phyloP scores from a whole-genome alignment of 2,329 filamentous ascomycete genomes.

The Trichoderma sp. region DNA sequence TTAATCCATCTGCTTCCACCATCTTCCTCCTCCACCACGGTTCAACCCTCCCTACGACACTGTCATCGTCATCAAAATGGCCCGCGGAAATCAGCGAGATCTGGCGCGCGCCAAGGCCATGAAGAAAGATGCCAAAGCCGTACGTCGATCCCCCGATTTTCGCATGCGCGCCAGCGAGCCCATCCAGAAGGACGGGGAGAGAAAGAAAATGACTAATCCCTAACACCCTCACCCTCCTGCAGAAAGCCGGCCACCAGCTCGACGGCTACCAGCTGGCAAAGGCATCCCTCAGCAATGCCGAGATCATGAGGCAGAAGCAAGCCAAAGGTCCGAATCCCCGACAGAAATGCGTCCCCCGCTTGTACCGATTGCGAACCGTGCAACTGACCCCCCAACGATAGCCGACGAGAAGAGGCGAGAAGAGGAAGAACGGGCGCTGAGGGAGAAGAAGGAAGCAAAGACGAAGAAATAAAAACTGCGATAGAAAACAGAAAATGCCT shows the following conservation, averaged over 20 bases:
- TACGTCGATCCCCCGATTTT: not conserved
- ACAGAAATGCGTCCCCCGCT: no score
- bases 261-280: conserved; percentile 2
- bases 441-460: conserved; percentile 1
- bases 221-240: not conserved
- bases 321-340: not conserved
- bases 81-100: conserved; percentile 94
- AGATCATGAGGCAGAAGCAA: conserved; percentile 23
- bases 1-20: not conserved
- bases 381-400: not conserved
- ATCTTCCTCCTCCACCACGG: not conserved
- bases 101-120: conserved; percentile 86
- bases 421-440: not conserved
- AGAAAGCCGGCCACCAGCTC: conserved; percentile 3
- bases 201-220: not conserved
- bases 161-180: not conserved
- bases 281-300: not conserved
- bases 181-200: not conserved
- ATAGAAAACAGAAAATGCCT: no score
- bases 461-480: not conserved
- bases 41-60: not conserved
- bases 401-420: not conserved
- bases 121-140: conserved; percentile 48
- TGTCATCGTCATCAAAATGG: conserved; percentile 75
- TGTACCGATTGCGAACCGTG: not conserved